A percentile compares a stretch with the other conserved stretches of the same genome.
Conservation (phyloP, 208 protist genomes). For the Leishmania tarentolae region DNA sequence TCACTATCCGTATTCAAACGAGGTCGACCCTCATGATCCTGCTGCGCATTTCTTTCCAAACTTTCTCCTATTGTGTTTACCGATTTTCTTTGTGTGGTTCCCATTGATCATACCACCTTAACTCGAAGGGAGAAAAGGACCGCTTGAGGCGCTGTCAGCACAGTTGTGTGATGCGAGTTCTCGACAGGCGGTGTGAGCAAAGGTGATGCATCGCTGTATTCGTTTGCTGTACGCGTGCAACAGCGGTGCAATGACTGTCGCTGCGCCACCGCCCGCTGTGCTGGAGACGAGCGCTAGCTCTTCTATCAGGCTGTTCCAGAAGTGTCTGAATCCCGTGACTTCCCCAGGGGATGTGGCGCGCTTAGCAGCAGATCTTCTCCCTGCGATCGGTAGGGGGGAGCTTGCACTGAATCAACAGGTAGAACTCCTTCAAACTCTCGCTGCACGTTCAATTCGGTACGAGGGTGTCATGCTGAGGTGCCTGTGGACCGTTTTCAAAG, state of each 20-base stretch:
- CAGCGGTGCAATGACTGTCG: not conserved
- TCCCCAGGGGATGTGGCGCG: slow-evolving; percentile 21
- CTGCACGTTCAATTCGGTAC: slow-evolving; percentile 54
- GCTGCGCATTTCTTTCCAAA: not conserved
- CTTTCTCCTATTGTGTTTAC: not conserved
- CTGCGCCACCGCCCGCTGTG: not conserved
- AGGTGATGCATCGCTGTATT: slow-evolving; percentile 12
- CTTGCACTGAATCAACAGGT: slow-evolving; percentile 23
- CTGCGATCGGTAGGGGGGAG: slow-evolving; percentile 12
- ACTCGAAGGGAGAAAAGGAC: not conserved
- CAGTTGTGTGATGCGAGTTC: not conserved
- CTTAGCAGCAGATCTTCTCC: slow-evolving; percentile 16
- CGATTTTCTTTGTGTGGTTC: not conserved
- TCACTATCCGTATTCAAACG: not conserved
- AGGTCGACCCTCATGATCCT: not conserved
- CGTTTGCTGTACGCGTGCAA: not conserved
- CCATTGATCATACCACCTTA: not conserved
- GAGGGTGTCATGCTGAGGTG: slow-evolving; percentile 61
- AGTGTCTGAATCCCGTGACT: slow-evolving; percentile 14
- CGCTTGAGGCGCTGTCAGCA: not conserved
- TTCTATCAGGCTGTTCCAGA: slow-evolving; percentile 6
- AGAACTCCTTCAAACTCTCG: slow-evolving; percentile 28
- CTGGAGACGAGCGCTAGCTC: not conserved
- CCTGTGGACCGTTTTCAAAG: slow-evolving; percentile 75
- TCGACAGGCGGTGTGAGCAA: not conserved